Percentiles rank a stretch among this genome's conserved stretches.
phyloP scores from a whole-genome alignment of 2,329 filamentous ascomycete genomes.

The Penicillium olsonii region DNA sequence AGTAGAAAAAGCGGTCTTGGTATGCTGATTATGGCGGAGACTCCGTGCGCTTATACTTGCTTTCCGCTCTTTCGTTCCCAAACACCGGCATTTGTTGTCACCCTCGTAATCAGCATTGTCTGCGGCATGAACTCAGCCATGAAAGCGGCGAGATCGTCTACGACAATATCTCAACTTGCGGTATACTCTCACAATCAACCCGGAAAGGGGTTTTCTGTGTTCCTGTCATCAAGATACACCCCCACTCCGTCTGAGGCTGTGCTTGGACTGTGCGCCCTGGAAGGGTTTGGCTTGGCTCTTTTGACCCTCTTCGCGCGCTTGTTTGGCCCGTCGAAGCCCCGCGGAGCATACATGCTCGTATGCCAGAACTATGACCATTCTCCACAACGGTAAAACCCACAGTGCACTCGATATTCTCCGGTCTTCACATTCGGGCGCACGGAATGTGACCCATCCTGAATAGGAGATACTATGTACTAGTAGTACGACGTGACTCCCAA shows the following conservation, averaged over 20 bases:
- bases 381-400: background rate
- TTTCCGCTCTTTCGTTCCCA: background rate
- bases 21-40: background rate
- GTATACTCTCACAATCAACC: too few species aligned
- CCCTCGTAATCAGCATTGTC: background rate
- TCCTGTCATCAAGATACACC: background rate
- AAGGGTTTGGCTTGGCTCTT: conserved; percentile 5
- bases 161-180: too few species aligned
- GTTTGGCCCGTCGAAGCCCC: background rate
- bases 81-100: too few species aligned
- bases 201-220: background rate
- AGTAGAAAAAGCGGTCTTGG: conserved; percentile 8
- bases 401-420: background rate
- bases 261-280: conserved; percentile 12
- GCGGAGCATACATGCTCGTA: background rate
- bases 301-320: background rate
- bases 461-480: background rate
- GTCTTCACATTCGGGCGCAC: background rate
- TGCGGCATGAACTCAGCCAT: conserved; percentile 3
- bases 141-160: background rate
- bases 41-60: background rate
- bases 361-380: background rate
- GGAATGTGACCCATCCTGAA: background rate
- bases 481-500: too few species aligned
- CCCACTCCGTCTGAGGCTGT: conserved; percentile 7